Conservation (phyloP, 2,329 filamentous ascomycete species). For the Fusarium euwallaceae region DNA sequence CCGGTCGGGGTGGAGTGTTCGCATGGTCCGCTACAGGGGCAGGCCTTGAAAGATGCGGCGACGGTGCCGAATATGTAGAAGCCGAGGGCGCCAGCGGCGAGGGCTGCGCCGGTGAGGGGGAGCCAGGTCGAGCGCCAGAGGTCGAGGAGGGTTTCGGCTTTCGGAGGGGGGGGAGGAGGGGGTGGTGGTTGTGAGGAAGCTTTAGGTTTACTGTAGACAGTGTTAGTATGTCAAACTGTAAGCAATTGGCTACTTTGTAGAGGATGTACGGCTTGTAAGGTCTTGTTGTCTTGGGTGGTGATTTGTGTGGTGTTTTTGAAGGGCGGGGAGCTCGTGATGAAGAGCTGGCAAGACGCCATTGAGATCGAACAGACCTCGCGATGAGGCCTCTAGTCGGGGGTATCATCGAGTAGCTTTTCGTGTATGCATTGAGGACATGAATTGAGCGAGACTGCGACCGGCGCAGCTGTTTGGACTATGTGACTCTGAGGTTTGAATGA, state of each 20-base stretch:
- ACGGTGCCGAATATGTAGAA: conserved; percentile 60
- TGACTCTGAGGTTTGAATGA: conserved; percentile 2
- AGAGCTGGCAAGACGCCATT: conserved; percentile 50
- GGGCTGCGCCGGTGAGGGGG: conserved; percentile 61
- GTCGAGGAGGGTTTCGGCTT: conserved; percentile 51
- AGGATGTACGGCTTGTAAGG: conserved; percentile 50
- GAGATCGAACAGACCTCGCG: conserved; percentile 25
- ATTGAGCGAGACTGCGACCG: background rate
- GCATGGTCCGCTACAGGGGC: conserved; percentile 43
- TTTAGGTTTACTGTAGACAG: conserved; percentile 29
- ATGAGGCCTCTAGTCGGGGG: conserved; percentile 44
- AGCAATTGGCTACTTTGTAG: background rate
- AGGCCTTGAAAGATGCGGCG: conserved; percentile 51
- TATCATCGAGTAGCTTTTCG: conserved; percentile 48
- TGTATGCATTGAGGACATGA: conserved; percentile 13
- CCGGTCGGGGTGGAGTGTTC: conserved; percentile 60
- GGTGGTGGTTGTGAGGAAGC: conserved; percentile 15
- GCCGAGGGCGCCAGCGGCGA: conserved; percentile 61
- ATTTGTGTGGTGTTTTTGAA: conserved; percentile 34
- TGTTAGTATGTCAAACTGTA: conserved; percentile 17
- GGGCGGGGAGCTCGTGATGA: conserved; percentile 41
- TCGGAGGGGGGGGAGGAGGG: conserved; percentile 35
- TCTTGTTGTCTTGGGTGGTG: conserved; percentile 42
- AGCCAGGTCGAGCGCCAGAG: conserved; percentile 57
- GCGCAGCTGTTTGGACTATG: background rate